phyloP scores from a whole-genome alignment of 805 yeast genomes.

The Kazachstania psychrophila region DNA sequence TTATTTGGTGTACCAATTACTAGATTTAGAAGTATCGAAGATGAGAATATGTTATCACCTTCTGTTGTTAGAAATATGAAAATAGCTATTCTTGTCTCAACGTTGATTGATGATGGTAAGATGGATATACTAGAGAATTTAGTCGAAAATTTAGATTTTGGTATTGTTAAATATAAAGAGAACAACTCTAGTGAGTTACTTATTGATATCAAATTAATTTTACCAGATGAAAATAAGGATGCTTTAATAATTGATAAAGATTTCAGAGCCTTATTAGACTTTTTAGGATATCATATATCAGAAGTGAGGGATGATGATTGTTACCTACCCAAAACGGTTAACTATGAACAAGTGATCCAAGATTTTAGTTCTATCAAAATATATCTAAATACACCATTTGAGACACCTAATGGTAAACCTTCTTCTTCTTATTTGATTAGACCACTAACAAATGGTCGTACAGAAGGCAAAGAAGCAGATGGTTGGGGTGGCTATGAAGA shows the following conservation, averaged over 20 bases:
- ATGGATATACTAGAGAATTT: conserved; percentile 16
- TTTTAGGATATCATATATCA: conserved; percentile 21
- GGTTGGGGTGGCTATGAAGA: conserved; percentile 17
- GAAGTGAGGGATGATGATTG: conserved; percentile 12
- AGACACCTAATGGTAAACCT: conserved; percentile 22
- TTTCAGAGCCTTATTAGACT: conserved; percentile 20
- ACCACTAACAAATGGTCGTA: conserved; percentile 3
- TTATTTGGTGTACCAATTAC: conserved; percentile 19
- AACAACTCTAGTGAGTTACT: background rate
- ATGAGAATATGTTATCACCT: conserved; percentile 17
- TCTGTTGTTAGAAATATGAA: conserved; percentile 19
- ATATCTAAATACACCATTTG: conserved; percentile 20
- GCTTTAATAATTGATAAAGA: conserved; percentile 19
- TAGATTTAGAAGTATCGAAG: conserved; percentile 17
- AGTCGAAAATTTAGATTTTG: conserved; percentile 12
- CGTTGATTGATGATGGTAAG: conserved; percentile 28
- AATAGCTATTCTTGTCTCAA: conserved; percentile 27
- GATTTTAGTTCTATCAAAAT: conserved; percentile 12
- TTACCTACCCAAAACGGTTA: conserved; percentile 11
- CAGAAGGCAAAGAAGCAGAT: conserved; percentile 10
- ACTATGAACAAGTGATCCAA: conserved; percentile 9
- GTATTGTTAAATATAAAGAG: conserved; percentile 12
- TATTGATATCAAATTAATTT: conserved; percentile 8
- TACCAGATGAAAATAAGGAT: conserved; percentile 3
- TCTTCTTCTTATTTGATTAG: conserved; percentile 23